These are phyloP conservation scores for Bryum argenteum DNA, from an alignment of 225 moss, liverwort and hornwort species.

Conservation along the genomic window DNA sequence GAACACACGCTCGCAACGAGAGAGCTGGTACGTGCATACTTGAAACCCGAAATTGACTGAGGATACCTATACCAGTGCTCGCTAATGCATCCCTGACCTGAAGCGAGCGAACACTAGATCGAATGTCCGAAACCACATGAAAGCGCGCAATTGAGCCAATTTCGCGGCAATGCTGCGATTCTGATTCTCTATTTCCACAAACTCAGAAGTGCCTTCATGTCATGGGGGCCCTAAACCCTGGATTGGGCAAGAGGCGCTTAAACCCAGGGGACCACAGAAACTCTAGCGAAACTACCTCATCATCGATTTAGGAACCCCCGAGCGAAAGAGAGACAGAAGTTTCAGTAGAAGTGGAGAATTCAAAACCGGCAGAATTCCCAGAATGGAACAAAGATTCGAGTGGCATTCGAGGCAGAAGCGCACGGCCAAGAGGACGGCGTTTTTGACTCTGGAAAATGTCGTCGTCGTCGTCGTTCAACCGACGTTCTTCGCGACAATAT, in stretches of 20 bases:
- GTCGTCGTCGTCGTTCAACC: no score
- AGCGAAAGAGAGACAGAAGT: neutral
- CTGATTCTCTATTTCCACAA: neutral
- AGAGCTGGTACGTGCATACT: slow-evolving; percentile 52
- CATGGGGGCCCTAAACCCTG: slow-evolving; percentile 23
- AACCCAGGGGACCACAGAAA: slow-evolving; percentile 10
- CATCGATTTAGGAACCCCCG: neutral
- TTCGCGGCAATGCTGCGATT: slow-evolving; percentile 13
- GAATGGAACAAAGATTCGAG: neutral
- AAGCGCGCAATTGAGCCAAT: neutral
- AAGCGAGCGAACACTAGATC: neutral
- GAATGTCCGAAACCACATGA: no score
- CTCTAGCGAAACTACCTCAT: neutral
- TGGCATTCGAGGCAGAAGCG: neutral
- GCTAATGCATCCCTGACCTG: slow-evolving; percentile 11
- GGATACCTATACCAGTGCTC: neutral
- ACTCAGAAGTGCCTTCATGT: neutral
- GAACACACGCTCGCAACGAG: slow-evolving; percentile 39
- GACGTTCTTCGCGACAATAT: no score
- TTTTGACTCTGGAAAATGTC: no score
- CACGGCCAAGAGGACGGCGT: no score
- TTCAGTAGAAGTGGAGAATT: neutral
- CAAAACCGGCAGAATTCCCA: neutral
- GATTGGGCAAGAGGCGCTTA: slow-evolving; percentile 12
- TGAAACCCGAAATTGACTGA: slow-evolving; percentile 3